A percentile compares a stretch with the other conserved stretches of the same genome.
phyloP scores from a whole-genome alignment of 306 rosid species.

The Mimosa bimucronata region DNA sequence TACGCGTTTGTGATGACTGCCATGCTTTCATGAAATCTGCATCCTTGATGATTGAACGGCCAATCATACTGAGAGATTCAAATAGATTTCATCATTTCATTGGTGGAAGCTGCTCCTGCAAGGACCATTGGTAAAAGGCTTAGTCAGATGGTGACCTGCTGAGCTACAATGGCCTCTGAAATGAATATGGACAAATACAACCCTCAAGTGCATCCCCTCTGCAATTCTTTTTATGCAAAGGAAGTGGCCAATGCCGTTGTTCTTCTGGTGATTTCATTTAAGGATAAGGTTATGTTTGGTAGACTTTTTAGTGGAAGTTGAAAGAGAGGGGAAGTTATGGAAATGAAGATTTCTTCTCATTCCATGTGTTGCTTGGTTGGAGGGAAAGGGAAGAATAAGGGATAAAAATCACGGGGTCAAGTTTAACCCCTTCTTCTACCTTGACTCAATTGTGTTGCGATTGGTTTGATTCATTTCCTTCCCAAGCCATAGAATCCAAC shows the following conservation, averaged over 20 bases:
- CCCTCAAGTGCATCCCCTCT: neutral
- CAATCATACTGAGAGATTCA: constrained; percentile 56
- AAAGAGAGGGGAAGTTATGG: neutral
- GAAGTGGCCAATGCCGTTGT: neutral
- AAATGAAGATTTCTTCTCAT: neutral
- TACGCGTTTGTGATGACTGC: constrained; percentile 58
- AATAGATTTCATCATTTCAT: constrained; percentile 57
- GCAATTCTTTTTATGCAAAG: constrained; percentile 13
- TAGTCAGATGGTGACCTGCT: constrained; percentile 20
- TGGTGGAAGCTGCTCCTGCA: constrained; percentile 57
- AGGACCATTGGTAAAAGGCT: constrained; percentile 52
- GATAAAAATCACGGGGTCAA: neutral
- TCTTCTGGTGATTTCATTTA: neutral
- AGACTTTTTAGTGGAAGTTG: neutral
- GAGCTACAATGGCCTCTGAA: constrained; percentile 21
- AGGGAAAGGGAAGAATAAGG: neutral
- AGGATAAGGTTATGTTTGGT: constrained; percentile 16
- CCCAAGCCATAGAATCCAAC: constrained; percentile 57
- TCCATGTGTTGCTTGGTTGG: neutral
- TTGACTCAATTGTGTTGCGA: constrained; percentile 46
- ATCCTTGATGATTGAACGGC: constrained; percentile 34
- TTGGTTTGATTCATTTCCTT: constrained; percentile 52
- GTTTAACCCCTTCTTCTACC: neutral
- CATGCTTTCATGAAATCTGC: constrained; percentile 57
- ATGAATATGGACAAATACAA: constrained; percentile 18